These are phyloP conservation scores for Verticillium nonalfalfae DNA, from an alignment of 2,329 filamentous ascomycete species.

Conservation along the genomic window DNA sequence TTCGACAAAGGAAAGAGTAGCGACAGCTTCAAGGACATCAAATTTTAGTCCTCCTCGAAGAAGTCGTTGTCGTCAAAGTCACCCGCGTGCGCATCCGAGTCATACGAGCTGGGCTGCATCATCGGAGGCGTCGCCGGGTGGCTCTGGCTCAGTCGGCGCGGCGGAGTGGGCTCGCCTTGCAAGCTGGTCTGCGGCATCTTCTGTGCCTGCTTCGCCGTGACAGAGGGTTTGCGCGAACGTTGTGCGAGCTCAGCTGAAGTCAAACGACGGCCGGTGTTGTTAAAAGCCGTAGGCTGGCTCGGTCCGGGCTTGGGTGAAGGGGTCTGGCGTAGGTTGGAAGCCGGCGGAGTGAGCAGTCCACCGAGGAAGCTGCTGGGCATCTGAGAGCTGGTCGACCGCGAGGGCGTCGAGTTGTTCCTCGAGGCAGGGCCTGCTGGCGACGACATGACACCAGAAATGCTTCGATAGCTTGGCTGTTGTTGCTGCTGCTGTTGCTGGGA, in stretches of 20 bases:
- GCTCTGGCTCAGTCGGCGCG: conserved; percentile 28
- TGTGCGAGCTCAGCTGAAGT: conserved; percentile 43
- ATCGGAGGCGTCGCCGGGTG: conserved; percentile 55
- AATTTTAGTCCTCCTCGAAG: conserved; percentile 40
- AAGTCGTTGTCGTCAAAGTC: conserved; percentile 56
- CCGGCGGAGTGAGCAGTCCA: conserved; percentile 85
- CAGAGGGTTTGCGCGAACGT: conserved; percentile 22
- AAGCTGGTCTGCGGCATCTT: conserved; percentile 24
- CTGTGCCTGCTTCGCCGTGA: conserved; percentile 29
- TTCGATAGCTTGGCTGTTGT: conserved; percentile 30
- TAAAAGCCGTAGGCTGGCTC: conserved; percentile 54
- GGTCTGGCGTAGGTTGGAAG: conserved; percentile 62
- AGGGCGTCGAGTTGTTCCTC: conserved; percentile 48
- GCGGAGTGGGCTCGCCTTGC: conserved; percentile 29
- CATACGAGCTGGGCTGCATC: conserved; percentile 52
- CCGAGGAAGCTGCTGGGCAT: conserved; percentile 59
- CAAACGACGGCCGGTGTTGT: conserved; percentile 52
- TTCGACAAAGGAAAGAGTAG: conserved; percentile 20
- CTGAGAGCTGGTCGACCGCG: conserved; percentile 41
- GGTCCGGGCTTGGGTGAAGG: conserved; percentile 35
- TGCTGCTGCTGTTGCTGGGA: conserved; percentile 36
- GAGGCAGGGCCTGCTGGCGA: conserved; percentile 28
- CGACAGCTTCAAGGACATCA: background rate
- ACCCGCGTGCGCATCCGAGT: conserved; percentile 53
- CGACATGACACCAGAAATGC: conserved; percentile 39